These are phyloP conservation scores for Artemisia annua DNA, from an alignment of 129 eudicot species.

Conservation along the genomic window DNA sequence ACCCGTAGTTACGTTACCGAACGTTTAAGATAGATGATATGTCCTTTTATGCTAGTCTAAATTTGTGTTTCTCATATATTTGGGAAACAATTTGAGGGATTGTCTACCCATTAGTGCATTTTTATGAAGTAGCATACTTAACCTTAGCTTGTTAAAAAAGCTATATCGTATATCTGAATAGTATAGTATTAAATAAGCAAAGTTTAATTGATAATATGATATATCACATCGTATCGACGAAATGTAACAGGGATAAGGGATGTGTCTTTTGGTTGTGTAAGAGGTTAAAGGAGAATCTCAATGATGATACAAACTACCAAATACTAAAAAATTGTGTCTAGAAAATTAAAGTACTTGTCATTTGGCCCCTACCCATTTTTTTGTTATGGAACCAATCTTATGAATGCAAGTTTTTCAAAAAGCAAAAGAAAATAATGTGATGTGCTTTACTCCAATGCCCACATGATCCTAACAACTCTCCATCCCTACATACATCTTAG, in stretches of 20 bases:
- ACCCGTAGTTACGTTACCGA: too few relatives aligned
- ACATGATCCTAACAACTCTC: slow-evolving; percentile 49
- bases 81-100: too few relatives aligned
- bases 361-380: slow-evolving; percentile 47
- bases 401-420: slow-evolving; percentile 31
- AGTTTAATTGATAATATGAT: background rate
- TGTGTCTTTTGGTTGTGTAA: slow-evolving; percentile 34
- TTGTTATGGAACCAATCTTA: slow-evolving; percentile 38
- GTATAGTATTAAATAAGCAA: too few relatives aligned
- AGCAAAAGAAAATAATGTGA: slow-evolving; percentile 20
- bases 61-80: too few relatives aligned
- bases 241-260: slow-evolving; percentile 11
- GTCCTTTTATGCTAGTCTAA: too few relatives aligned
- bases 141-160: too few relatives aligned
- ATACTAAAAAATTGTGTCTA: slow-evolving; percentile 21
- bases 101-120: too few relatives aligned
- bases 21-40: too few relatives aligned
- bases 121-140: too few relatives aligned
- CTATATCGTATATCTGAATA: too few relatives aligned
- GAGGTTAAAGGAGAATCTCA: slow-evolving; percentile 37
- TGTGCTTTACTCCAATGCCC: slow-evolving; percentile 36
- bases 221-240: slow-evolving; percentile 1
- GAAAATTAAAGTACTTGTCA: slow-evolving; percentile 37
- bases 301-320: slow-evolving; percentile 47
- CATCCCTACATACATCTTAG: slow-evolving; percentile 38